Evolutionary conservation across 345 rosid species (phyloP).

Genomic region (Citrus sinensis): DVS_A1.0 CM039167.1:14107001-14107500

Average conservation of each 20-base stretch:
- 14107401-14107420: neutral
- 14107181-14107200: too few species aligned
- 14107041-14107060: too few species aligned
- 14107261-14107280: too few species aligned
- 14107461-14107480: neutral
- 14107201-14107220: too few species aligned
- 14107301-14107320: neutral
- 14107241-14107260: neutral
- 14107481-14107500: neutral
- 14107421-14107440: too few species aligned
- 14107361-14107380: neutral
- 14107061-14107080: too few species aligned
- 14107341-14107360: too few species aligned
- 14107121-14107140: neutral
- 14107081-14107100: too few species aligned
- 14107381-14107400: neutral
- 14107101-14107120: too few species aligned
- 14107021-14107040: neutral
- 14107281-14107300: neutral
- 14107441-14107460: neutral
- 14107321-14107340: neutral
- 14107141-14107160: neutral
- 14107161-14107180: neutral
- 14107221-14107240: too few species aligned
- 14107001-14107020: too few species aligned